Base-by-base conservation (phyloP, 352 stramenopile species). In the Phytopythium boreale region DNA sequence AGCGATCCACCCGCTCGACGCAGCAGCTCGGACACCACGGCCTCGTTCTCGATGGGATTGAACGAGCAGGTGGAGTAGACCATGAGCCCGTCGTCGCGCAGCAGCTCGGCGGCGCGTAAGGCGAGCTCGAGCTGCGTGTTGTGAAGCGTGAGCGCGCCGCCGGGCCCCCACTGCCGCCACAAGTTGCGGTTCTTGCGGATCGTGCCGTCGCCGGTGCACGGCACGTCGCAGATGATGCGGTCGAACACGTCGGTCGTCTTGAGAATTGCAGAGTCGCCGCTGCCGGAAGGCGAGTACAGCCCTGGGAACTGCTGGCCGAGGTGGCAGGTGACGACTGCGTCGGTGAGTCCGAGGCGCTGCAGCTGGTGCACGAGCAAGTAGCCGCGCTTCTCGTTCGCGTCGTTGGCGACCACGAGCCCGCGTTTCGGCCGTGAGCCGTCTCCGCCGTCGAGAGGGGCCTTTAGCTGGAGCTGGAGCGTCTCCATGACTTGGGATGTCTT, bases 401-500 rank as follows among this genome's bases (percentile, higher is more conserved):
- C 97, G 75, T 99, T 99, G 27, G 96, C 96, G 49, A 98, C 80
- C 26, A 99, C 92, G 61, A 97, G 92, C n/a, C 96, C 85, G 1
- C 61, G 26, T 37, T 6, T 63, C 10, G 6, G 15, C 4, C 2
- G 52, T 4, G 19, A 51, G 27, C 31, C 11, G 4, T 22, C 8
- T 7, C 26, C 31, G n/a, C 4, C 26, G 5, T 34, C 27, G 12
- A 55, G 43, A 8, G 31, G 24, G 24, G 22, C 8, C 24, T 14
- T 1, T 7, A 2, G 34, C 31, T 47, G 8, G 4, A 36, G 24
- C 31, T n/a, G 72, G 26, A 93, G 68, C 29, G 85, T 74, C 59
- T 98, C 97, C 57, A 99, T 88, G 24, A 99, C 82, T 69, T 99
- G 97, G 55, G 88, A 93, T n/a, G 98, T 99, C 76, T 99, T 99